These are phyloP conservation scores for Blepharisma stoltei DNA, from an alignment of 73 alveolate species.

Conservation along the genomic window DNA sequence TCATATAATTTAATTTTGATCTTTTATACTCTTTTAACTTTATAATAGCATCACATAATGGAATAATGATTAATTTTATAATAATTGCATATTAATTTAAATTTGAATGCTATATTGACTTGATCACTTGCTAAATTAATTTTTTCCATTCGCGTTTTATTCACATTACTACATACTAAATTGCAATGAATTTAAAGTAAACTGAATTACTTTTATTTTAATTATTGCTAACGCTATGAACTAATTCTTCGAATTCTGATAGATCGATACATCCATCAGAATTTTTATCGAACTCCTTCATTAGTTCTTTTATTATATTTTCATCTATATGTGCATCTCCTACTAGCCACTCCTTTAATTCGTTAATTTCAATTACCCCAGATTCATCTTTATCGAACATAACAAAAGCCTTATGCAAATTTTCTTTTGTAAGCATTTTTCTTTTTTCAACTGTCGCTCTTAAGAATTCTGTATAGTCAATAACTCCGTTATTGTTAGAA, in stretches of 20 bases:
- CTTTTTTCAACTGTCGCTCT: slow-evolving; percentile 8
- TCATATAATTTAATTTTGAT: too few relatives aligned
- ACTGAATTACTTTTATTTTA: too few relatives aligned
- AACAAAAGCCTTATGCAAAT: not conserved
- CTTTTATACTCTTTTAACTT: too few relatives aligned
- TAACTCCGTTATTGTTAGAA: not conserved
- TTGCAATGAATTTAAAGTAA: too few relatives aligned
- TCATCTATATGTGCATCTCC: not conserved
- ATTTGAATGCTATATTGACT: too few relatives aligned
- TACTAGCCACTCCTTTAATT: not conserved
- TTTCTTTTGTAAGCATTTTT: slow-evolving; percentile 4
- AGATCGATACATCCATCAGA: not conserved
- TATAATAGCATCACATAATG: too few relatives aligned
- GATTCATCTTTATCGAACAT: slow-evolving; percentile 1
- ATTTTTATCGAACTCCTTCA: slow-evolving; percentile 3
- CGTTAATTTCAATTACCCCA: slow-evolving; percentile 1
- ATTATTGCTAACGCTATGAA: too few relatives aligned
- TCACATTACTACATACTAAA: too few relatives aligned
- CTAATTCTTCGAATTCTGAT: not conserved
- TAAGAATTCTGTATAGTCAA: slow-evolving; percentile 16
- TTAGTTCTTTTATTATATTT: slow-evolving; percentile 11
- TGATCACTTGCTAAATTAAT: too few relatives aligned
- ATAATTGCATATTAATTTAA: too few relatives aligned
- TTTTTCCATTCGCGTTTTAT: too few relatives aligned
- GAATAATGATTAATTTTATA: too few relatives aligned